Evolutionary conservation across 164 flowering plant genomes (phyloP), one percentile per base, ranked within the genome.

Genomic region (Nymphaea colorata): DNA sequence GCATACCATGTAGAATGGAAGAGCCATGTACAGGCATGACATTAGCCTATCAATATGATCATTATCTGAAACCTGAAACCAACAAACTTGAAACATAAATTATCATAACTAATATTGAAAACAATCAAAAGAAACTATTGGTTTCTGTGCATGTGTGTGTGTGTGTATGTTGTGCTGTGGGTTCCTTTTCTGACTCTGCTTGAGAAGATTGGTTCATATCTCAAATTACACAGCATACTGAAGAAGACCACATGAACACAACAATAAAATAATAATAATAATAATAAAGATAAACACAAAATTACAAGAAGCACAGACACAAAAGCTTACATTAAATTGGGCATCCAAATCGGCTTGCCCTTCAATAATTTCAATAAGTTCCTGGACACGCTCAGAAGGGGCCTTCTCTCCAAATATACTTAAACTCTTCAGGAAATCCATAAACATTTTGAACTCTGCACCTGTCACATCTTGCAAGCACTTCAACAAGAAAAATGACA

Each of bases 281-380:
- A 51, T 51, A 5, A 51, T 15, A 8, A 51, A 51, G 8, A 8
- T 15, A 51, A 51, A 6, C 55, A 47, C 7, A 47, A 12, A 6
- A 12, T 12, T 47, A 47, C 55, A 47, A 6, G 55, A 12, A 47
- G 3, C 12, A 47, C 55, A 3, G 8, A 51, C 12, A 51, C 8
- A 15, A 61, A 61, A 36, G 82, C 95, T 85, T 72, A 91, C 99
- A 82, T 85, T 76, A 71, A 94, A 94, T 71, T 85, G 87, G 25
- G 96, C 89, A 84, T 91, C 86, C 25, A 94, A 82, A 82, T 94
- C 99, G 71, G 98, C 97, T 78, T 94, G 98, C 25, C 89, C 91
- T 83, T 90, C 97, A 73, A 91, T 84, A 60, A 91, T 85, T 73
- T 82, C 90, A 76, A 84, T 78, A 55, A 91, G 91, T 72, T 94